Base-by-base conservation (phyloP, 805 yeast species). In the Starmerella khaoyaiensis region DNA sequence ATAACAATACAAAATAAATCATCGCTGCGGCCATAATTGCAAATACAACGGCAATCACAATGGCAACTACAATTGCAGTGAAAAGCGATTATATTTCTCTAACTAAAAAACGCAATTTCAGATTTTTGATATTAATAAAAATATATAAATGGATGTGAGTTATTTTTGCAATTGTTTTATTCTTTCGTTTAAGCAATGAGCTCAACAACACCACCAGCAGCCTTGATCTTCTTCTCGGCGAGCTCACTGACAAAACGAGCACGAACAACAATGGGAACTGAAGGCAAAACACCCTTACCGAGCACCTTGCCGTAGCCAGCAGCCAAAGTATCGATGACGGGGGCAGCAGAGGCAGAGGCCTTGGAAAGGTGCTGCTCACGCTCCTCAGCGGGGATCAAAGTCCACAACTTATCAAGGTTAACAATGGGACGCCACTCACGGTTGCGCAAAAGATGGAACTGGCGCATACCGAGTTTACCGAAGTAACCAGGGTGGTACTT, bases 401-500 rank as follows among this genome's bases (percentile, higher is more conserved):
- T 73, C 98, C 98, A 90, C 67, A 90, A 79, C 71, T 82, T 83
- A 76, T 90, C 97, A 66, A 90, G 73, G 87, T 90, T 90, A 69
- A 90, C 72, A 60, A 79, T 81, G 69, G 98, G 98, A 69, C 72
- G 79, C 98, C 98, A 90, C 84, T 76, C 78, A 64, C 81, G 95
- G 73, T 69, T 72, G 62, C 70, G 72, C 72, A 82, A 93, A 69
- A 79, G 76, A 83, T 83, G 95, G 94, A 78, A 87, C 79, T 80
- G 79, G 80, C 98, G 83, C 96, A 87, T 87, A 86, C 99, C 99
- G 67, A 90, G 97, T 76, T 90, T 93, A 81, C 99, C 99, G 74
- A 90, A 90, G 87, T 90, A 90, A 84, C 99, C 99, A 63, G 98
- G 98, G 71, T 90, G 99, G 94, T 81, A 90, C 72, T 87, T 90